These are phyloP conservation scores for Lophium mytilinum DNA, from an alignment of 495 filamentous ascomycete species.

Conservation along the genomic window DNA sequence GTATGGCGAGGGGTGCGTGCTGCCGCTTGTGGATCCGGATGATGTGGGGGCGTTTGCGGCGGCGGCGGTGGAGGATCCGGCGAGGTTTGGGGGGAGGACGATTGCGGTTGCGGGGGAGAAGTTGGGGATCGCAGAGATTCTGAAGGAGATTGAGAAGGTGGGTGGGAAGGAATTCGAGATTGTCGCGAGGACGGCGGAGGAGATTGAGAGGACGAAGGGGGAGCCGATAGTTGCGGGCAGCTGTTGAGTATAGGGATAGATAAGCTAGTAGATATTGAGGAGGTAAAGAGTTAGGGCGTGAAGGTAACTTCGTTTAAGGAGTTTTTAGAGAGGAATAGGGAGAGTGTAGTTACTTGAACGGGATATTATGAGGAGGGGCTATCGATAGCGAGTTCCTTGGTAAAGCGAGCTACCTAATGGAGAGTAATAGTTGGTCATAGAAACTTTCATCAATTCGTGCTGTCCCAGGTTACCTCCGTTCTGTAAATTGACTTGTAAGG, in stretches of 20 bases:
- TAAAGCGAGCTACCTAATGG: no score
- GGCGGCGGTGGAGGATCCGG: conserved; percentile 37
- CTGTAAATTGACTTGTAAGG: no score
- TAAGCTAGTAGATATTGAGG: conserved; percentile 33
- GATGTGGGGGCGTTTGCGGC: conserved; percentile 44
- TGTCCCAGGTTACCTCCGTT: no score
- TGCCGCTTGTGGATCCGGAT: conserved; percentile 39
- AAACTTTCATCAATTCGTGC: no score
- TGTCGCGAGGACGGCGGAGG: conserved; percentile 35
- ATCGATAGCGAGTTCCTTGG: no score
- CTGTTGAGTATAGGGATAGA: conserved; percentile 28
- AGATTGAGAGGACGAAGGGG: conserved; percentile 23
- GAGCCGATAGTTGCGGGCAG: conserved; percentile 34
- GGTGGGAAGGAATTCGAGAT: conserved; percentile 32
- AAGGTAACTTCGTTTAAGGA: conserved; percentile 1
- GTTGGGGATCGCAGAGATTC: conserved; percentile 28
- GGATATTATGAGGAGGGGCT: no score
- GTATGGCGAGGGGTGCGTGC: conserved; percentile 26
- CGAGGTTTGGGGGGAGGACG: conserved; percentile 32
- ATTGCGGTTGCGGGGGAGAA: conserved; percentile 38
- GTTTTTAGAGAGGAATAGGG: conserved; percentile 8
- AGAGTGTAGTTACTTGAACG: no score
- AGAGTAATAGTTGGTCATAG: no score
- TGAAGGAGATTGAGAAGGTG: conserved; percentile 28
- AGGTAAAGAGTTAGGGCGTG: conserved; percentile 16